phyloP scores from a whole-genome alignment of 768 basidiomycete genomes.

The Collybiopsis confluens region DNA sequence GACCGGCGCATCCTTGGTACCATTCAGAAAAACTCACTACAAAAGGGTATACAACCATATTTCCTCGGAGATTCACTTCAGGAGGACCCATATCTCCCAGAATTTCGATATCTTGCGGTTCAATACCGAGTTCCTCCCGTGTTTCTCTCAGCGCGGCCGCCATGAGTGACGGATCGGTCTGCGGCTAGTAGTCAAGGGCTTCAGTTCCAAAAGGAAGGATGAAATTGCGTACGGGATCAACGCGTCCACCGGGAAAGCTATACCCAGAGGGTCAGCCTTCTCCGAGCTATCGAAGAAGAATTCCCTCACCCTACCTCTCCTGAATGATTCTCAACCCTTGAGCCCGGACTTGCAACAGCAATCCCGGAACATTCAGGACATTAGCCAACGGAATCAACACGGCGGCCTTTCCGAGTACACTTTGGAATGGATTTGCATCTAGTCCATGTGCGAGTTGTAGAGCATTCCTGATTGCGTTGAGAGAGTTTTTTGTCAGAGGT shows the following conservation, averaged over 20 bases:
- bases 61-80: slow-evolving; percentile 50
- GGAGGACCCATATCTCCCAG: slow-evolving; percentile 64
- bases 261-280: not conserved
- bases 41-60: slow-evolving; percentile 69
- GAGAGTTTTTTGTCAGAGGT: slow-evolving; percentile 32
- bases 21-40: slow-evolving; percentile 46
- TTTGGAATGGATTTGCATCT: slow-evolving; percentile 1
- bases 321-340: slow-evolving; percentile 62
- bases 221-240: slow-evolving; percentile 62
- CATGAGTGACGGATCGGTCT: slow-evolving; percentile 52
- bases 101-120: slow-evolving; percentile 56
- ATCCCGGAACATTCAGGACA: slow-evolving; percentile 57
- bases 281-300: not conserved
- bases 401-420: slow-evolving; percentile 45
- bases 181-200: slow-evolving; percentile 9
- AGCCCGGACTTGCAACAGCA: slow-evolving; percentile 69
- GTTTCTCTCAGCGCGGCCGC: slow-evolving; percentile 69
- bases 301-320: slow-evolving; percentile 72
- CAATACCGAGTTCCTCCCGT: slow-evolving; percentile 67
- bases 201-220: too few species aligned
- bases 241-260: slow-evolving; percentile 74
- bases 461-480: slow-evolving; percentile 24
- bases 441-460: slow-evolving; percentile 13
- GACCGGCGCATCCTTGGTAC: not conserved
- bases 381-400: slow-evolving; percentile 79